Base-by-base conservation (phyloP, 352 stramenopile species). In the Globisporangium mamillatum region DNA sequence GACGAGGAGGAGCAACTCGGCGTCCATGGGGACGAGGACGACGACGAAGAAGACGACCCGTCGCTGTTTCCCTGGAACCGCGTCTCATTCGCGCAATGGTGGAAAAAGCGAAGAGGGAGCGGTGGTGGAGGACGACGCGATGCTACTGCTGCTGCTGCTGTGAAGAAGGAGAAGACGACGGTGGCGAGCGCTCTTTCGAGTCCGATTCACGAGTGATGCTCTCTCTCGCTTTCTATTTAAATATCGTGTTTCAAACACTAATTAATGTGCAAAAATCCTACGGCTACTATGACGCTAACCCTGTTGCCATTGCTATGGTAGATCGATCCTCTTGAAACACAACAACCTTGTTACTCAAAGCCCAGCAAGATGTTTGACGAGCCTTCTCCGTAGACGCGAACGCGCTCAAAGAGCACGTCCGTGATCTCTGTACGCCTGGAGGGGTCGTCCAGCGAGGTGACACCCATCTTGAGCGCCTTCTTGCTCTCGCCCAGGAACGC, bases 51-150 rank as follows among this genome's bases (percentile, higher is more conserved):
- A 1, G 79, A 87, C 60, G 79, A 87, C 61, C 67, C 69, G 50
- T 86, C 80, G 1, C 50, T 89, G 64, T 90, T 90, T 70, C 77
- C 73, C 9, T 95, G 87, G 87, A 77, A 89, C 56, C 84, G 82
- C 55, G 83, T 93, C 18, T 93, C 85, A 24, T 84, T 95, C 44
- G 73, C 87, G 1, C 81, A 93, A 53, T 95, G 88, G 88, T 95
- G 88, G 88, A 69, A 77, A 16, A 83, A 85, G 52, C 79, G 84
- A 29, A 75, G 66, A 25, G 76, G 70, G 36, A 66, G 38, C 18
- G 52, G 54, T 0, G 32, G 53, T 5, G 41, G 27, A 34, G 54
- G 66, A 63, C 69, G 69, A 34, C 72, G 67, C 25, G 63, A 74
- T 20, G 72, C 44, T 22, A 18, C 16, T 22, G 44, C 16, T 36